Base-by-base conservation (phyloP, 164 flowering plant species). In the Umbilicus rupestris region DNA sequence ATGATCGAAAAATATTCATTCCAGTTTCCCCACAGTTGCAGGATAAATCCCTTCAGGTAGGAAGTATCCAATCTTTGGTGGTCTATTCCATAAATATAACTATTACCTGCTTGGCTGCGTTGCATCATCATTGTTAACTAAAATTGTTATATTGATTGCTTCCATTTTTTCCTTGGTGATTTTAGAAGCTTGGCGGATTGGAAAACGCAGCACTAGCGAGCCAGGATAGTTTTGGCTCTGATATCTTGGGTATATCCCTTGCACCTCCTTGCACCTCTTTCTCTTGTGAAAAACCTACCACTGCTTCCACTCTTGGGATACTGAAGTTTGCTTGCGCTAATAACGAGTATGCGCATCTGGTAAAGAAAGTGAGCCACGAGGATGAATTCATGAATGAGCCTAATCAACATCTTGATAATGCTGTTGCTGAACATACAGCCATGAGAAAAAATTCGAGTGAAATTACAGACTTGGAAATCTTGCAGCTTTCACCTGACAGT, bases 1-100 rank as follows among this genome's bases (percentile, higher is more conserved):
- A 83, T 69, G 90, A 84, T 77, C 86, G 73, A 44, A 84, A 78
- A 60, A 39, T 42, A 19, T 59, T 58, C 44, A 71, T 65, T 11
- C 64, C 83, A 68, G 75, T 47, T 74, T 80, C 87, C 68, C 77
- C 75, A 68, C 85, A 84, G 75, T 69, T 76, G 75, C 88, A 84
- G 66, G 85, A 79, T 73, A 84, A 78, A 66, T 84, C 75, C 62
- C 67, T 72, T 65, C 69, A 74, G 37, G 86, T 86, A 89, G 98
- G 84, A 76, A 41, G 39, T 22, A 20, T 66, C 37, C 24, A 35
- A 35, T 35, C n/a, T 47, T 31, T 17, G n/a, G n/a, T n/a, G n/a
- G n/a, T n/a, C n/a, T n/a, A n/a, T n/a, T n/a, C n/a, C n/a, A n/a
- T n/a, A n/a, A n/a, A n/a, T n/a, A n/a, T n/a, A n/a, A n/a, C n/a